These are phyloP conservation scores for Bonia amplexicaulis DNA, from an alignment of 176 grass and related monocot species.

Conservation along the genomic window DNA sequence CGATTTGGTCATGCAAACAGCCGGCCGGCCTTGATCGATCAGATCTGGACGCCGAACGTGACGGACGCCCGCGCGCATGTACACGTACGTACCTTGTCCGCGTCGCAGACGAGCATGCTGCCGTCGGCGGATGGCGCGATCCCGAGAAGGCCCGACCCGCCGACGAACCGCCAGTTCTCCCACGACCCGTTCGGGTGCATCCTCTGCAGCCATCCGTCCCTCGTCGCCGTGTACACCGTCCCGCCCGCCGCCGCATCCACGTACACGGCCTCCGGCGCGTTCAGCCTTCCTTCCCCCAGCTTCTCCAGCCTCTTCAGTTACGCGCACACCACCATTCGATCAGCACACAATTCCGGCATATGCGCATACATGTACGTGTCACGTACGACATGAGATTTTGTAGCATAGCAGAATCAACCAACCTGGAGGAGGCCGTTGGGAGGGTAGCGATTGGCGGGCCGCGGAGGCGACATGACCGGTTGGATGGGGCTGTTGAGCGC, in stretches of 20 bases:
- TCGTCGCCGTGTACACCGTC: no score
- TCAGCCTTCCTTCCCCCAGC: slow-evolving; percentile 53
- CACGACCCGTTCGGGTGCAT: no score
- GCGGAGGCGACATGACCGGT: slow-evolving; percentile 29
- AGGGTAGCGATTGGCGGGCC: slow-evolving; percentile 1
- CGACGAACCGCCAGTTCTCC: slow-evolving; percentile 47
- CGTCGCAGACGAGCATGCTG: slow-evolving; percentile 67
- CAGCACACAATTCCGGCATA: no score
- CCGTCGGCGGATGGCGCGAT: slow-evolving; percentile 43
- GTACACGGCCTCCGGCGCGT: slow-evolving; percentile 61
- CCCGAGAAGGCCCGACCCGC: slow-evolving; percentile 49
- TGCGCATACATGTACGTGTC: background rate
- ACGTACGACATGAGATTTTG: background rate
- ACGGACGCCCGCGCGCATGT: no score
- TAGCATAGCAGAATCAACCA: background rate
- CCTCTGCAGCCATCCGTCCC: no score
- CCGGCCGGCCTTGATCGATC: no score
- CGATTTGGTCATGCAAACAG: no score
- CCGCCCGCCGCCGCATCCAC: slow-evolving; percentile 2
- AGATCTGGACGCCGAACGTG: no score
- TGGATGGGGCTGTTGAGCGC: slow-evolving; percentile 56
- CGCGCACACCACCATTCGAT: no score
- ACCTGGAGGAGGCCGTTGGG: slow-evolving; percentile 76
- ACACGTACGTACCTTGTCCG: slow-evolving; percentile 38
- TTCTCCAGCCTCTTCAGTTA: slow-evolving; percentile 52